phyloP scores from a whole-genome alignment of 164 flowering plant genomes.

The Saururus chinensis region DNA sequence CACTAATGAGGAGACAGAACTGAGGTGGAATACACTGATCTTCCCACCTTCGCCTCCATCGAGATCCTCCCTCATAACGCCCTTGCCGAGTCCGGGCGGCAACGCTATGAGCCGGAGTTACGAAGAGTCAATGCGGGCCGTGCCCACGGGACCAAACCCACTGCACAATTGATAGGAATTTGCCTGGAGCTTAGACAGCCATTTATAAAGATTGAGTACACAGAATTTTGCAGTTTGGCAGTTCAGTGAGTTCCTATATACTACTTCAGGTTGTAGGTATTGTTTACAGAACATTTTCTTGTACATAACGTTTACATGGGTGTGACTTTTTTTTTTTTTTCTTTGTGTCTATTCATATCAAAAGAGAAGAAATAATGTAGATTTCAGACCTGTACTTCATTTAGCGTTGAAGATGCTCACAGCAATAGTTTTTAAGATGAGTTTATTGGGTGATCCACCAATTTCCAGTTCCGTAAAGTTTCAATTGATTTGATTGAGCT shows the following conservation, averaged over 20 bases:
- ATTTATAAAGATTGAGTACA: too few species aligned
- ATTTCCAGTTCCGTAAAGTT: too few species aligned
- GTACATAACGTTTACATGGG: slow-evolving; percentile 1
- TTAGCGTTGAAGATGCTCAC: too few species aligned
- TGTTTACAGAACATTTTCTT: not conserved
- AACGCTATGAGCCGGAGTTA: slow-evolving; percentile 2
- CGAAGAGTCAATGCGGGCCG: slow-evolving; percentile 17
- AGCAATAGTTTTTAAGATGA: too few species aligned
- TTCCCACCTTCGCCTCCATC: not conserved
- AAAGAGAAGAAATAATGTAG: not conserved
- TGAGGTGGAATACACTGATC: not conserved
- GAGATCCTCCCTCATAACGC: slow-evolving; percentile 6
- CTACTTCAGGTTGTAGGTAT: not conserved
- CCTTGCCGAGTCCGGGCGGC: slow-evolving; percentile 2
- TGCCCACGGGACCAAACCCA: slow-evolving; percentile 28
- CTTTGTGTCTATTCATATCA: not conserved
- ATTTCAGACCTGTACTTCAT: too few species aligned
- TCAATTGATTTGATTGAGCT: too few species aligned
- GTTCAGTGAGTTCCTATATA: not conserved
- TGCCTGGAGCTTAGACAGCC: not conserved
- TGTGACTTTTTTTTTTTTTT: not conserved
- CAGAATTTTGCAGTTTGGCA: slow-evolving; percentile 6
- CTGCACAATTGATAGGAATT: slow-evolving; percentile 31
- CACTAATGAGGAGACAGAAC: slow-evolving; percentile 1
- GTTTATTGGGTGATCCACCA: too few species aligned